Evolutionary conservation across 768 basidiomycete genomes (phyloP), one percentile per base, ranked within the genome.

Genomic region (Podaxis carcinomalis): DNA sequence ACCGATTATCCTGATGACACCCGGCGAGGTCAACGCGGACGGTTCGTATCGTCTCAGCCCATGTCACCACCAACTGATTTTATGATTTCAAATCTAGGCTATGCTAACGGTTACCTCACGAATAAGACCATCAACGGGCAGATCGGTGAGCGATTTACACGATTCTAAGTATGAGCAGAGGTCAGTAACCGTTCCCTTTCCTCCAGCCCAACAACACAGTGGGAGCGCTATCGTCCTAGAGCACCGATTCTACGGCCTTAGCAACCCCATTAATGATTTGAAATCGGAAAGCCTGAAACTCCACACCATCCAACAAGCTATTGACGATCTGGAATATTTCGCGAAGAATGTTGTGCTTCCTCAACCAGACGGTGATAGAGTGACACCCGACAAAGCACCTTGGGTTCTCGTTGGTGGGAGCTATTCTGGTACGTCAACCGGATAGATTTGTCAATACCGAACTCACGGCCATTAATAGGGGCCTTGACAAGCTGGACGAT

Each of bases 181-280:
- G 14, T 36, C 42, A 44, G 21, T 37, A 27, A 39, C n/a, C 21
- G 11, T 21, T 36, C 11, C 42, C 40, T 19, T 39, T 21, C 6
- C 11, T n/a, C 28, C 54, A 78, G 85, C 87, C 9, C 83, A 88
- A 67, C 83, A 86, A 68, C 77, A 88, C 60, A 81, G 81, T 37
- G 89, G 85, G 21, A 83, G 83, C 16, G 79, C 82, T 4, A 75
- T 90, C 63, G 74, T 90, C 28, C 62, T 90, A 25, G 89, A 91
- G 66, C 89, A 91, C 67, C 80, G 90, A 23, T 92, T 86, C 77
- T 90, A 85, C 63, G 89, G 89, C 13, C 72, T 81, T n/a, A 90
- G 88, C 60, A 92, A 89, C 68, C 89, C 89, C 3, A 80, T 78
- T 51, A 74, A 80, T 19, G 78, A 90, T 68, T 78, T 91, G 27